Conservation (phyloP, 2,329 filamentous ascomycete species). For the Ophiostoma novo-ulmi region DNA sequence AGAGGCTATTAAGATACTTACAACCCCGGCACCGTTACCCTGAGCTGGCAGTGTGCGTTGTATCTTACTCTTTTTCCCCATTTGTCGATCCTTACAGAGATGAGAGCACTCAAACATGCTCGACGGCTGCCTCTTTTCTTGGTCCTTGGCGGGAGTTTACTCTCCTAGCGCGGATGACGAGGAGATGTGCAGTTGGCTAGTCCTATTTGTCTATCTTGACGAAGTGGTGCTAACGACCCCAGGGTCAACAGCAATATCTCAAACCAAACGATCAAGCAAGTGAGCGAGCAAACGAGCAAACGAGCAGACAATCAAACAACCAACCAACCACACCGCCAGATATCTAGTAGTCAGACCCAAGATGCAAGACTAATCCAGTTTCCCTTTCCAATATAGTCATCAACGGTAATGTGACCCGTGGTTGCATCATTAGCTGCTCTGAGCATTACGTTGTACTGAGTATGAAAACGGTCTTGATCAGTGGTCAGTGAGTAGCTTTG, state of each 20-base stretch:
- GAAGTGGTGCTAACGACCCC: not conserved
- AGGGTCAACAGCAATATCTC: not conserved
- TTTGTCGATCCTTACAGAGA: slow-evolving; percentile 8
- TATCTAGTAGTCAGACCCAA: not conserved
- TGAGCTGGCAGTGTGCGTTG: not conserved
- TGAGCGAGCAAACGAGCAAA: too few species aligned
- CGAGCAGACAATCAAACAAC: too few species aligned
- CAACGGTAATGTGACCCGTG: slow-evolving; percentile 10
- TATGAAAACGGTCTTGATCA: not conserved
- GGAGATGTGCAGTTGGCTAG: not conserved
- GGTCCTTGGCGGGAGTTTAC: not conserved
- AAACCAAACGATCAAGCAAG: not conserved
- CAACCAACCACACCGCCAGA: not conserved
- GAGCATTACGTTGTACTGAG: not conserved
- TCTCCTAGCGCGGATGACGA: slow-evolving; percentile 8
- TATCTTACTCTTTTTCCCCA: not conserved
- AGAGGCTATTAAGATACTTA: not conserved
- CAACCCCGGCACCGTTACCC: not conserved
- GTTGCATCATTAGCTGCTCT: slow-evolving; percentile 1
- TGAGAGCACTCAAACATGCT: not conserved
- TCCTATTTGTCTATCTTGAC: too few species aligned
- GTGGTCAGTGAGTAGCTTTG: not conserved
- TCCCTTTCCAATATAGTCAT: not conserved
- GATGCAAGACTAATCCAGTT: too few species aligned
- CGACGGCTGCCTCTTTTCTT: slow-evolving; percentile 12